phyloP scores from a whole-genome alignment of 2,329 filamentous ascomycete genomes.

The Exophiala bonariae region DNA sequence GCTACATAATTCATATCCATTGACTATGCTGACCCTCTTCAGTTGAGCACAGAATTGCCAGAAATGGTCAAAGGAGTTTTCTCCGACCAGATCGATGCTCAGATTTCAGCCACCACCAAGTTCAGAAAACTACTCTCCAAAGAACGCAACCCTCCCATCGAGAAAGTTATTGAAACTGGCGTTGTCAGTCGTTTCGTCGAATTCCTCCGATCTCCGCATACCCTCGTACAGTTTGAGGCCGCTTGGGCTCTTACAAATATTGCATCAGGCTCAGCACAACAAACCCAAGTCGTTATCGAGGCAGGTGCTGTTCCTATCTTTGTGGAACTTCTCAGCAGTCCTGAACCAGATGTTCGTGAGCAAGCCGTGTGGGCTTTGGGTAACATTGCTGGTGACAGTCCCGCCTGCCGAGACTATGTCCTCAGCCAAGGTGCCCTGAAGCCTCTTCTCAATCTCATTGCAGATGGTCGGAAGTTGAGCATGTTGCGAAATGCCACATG shows the following conservation, averaged over 20 bases:
- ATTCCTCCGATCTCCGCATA: slow-evolving; percentile 96
- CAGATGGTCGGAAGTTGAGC: slow-evolving; percentile 97
- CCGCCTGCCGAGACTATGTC: slow-evolving; percentile 95
- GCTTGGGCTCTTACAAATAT: slow-evolving; percentile 99
- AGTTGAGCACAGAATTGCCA: slow-evolving; percentile 97
- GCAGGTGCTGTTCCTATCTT: slow-evolving; percentile 98
- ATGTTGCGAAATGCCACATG: slow-evolving; percentile 99
- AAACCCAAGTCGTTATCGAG: slow-evolving; percentile 98
- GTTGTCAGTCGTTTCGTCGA: slow-evolving; percentile 97
- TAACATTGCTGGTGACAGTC: slow-evolving; percentile 98
- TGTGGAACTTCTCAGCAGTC: slow-evolving; percentile 91
- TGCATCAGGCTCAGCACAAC: slow-evolving; percentile 91
- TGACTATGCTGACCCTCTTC: slow-evolving; percentile 40
- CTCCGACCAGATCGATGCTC: slow-evolving; percentile 96
- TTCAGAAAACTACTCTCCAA: slow-evolving; percentile 98
- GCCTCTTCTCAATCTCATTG: slow-evolving; percentile 83
- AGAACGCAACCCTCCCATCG: slow-evolving; percentile 97
- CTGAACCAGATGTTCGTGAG: slow-evolving; percentile 95
- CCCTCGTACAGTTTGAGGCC: slow-evolving; percentile 97
- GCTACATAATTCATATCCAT: slow-evolving; percentile 34
- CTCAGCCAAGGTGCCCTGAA: slow-evolving; percentile 86
- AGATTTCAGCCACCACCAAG: slow-evolving; percentile 96
- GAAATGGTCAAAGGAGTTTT: slow-evolving; percentile 98
- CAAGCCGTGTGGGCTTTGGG: slow-evolving; percentile 98
- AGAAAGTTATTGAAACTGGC: slow-evolving; percentile 98